Evolutionary conservation across 495 filamentous ascomycete species (phyloP).

Genomic region (Tuber calosporum): DNA sequence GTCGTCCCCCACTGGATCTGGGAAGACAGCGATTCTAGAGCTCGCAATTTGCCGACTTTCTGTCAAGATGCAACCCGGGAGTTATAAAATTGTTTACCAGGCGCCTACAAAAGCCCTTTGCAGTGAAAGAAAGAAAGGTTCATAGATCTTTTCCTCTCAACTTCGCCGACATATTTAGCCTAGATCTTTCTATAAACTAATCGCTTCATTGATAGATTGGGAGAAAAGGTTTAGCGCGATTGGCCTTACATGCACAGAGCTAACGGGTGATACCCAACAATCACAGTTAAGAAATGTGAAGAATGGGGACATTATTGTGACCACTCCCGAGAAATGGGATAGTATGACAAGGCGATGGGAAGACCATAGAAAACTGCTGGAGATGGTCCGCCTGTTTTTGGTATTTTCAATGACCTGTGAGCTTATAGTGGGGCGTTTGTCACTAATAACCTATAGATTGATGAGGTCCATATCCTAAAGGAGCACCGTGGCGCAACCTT

Average conservation of each 20-base stretch:
- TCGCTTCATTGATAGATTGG: slow-evolving; percentile 60
- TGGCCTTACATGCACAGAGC: slow-evolving; percentile 68
- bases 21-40: slow-evolving; percentile 87
- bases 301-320: slow-evolving; percentile 82
- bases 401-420: slow-evolving; percentile 9
- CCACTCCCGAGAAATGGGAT: slow-evolving; percentile 98
- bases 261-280: slow-evolving; percentile 86
- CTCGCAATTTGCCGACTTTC: slow-evolving; percentile 81
- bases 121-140: slow-evolving; percentile 56
- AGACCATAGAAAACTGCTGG: slow-evolving; percentile 75
- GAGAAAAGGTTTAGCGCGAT: slow-evolving; percentile 70
- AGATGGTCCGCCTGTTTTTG: slow-evolving; percentile 80
- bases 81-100: slow-evolving; percentile 91
- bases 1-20: slow-evolving; percentile 85
- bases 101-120: slow-evolving; percentile 93
- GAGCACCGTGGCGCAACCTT: slow-evolving; percentile 82
- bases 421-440: neutral
- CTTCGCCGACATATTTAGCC: neutral
- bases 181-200: slow-evolving; percentile 18
- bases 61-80: slow-evolving; percentile 53
- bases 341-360: slow-evolving; percentile 94
- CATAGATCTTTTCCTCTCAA: neutral
- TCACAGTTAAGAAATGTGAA: slow-evolving; percentile 66
- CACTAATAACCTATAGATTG: slow-evolving; percentile 50
- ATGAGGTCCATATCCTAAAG: slow-evolving; percentile 93